Evolutionary conservation across 2,329 filamentous ascomycete genomes (phyloP).

Genomic region (Fusarium guadeloupense): DNA sequence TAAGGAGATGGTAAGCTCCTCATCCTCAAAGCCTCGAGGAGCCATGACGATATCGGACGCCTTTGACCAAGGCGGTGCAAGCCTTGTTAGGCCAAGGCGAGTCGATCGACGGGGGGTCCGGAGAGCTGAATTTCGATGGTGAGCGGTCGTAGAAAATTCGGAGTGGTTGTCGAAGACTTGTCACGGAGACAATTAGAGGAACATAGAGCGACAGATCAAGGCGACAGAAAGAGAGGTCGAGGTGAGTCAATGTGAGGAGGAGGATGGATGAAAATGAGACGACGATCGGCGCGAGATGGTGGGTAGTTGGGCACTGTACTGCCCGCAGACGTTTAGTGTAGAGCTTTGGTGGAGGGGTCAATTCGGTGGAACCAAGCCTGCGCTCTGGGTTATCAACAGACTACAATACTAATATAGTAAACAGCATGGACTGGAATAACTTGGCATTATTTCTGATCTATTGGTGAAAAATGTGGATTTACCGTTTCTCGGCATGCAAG

Average conservation of each 20-base stretch:
- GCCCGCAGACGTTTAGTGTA: not conserved
- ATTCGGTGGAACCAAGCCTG: not conserved
- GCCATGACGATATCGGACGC: constrained; percentile 53
- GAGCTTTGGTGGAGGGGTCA: constrained; percentile 5
- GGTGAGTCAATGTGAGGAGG: not conserved
- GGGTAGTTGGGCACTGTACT: not conserved
- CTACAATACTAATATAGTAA: too few species aligned
- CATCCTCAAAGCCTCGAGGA: constrained; percentile 74
- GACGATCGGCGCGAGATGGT: constrained; percentile 14
- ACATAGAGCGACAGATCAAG: not conserved
- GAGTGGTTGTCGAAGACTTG: not conserved
- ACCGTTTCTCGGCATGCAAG: too few species aligned
- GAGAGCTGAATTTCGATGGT: constrained; percentile 5
- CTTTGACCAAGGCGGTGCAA: constrained; percentile 12
- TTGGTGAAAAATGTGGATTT: too few species aligned
- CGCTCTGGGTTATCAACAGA: not conserved
- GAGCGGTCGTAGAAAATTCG: constrained; percentile 5
- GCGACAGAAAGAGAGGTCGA: not conserved
- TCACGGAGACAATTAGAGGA: not conserved
- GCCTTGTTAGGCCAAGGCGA: constrained; percentile 25
- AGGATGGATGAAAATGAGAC: constrained; percentile 17
- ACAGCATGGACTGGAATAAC: too few species aligned
- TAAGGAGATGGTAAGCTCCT: constrained; percentile 83
- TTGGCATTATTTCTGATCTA: too few species aligned
- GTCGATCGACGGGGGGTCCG: constrained; percentile 23